Evolutionary conservation across 1,284 basidiomycete genomes (phyloP).

Genomic region (Sphagnurus paluster): DNA sequence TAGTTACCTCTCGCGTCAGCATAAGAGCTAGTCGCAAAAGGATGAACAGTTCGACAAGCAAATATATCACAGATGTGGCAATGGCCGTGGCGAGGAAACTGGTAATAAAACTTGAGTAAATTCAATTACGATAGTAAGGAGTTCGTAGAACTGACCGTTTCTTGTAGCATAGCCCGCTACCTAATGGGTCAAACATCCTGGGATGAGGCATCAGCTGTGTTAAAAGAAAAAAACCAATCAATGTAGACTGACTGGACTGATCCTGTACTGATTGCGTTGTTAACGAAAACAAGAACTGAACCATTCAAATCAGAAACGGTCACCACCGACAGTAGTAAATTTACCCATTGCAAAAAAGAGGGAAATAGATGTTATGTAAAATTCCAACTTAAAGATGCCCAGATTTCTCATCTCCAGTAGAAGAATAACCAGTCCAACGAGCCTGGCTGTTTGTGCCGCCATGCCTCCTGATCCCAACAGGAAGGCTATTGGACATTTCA

Average conservation of each 20-base stretch:
- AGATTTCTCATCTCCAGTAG: conserved; percentile 38
- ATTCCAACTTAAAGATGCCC: conserved; percentile 35
- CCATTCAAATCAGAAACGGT: conserved; percentile 3
- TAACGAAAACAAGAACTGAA: conserved; percentile 43
- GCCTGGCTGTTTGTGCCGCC: conserved; percentile 41
- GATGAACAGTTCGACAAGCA: conserved; percentile 45
- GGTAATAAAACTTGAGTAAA: not conserved
- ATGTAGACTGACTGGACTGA: conserved; percentile 34
- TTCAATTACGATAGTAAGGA: not conserved
- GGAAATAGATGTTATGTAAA: conserved; percentile 31
- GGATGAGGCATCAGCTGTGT: not conserved
- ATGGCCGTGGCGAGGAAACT: conserved; percentile 47
- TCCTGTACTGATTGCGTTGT: conserved; percentile 43
- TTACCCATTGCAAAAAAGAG: conserved; percentile 43
- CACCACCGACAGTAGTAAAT: not conserved
- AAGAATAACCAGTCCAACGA: conserved; percentile 46
- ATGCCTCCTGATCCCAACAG: conserved; percentile 49
- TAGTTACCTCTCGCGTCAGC: conserved; percentile 27
- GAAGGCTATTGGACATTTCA: conserved; percentile 37
- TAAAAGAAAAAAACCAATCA: not conserved
- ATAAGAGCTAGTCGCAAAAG: conserved; percentile 36
- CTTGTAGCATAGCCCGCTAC: conserved; percentile 12
- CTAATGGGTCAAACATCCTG: conserved; percentile 1
- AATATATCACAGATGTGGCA: conserved; percentile 38
- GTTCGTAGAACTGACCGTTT: conserved; percentile 11